Percentiles rank a stretch among this genome's conserved stretches.
Evolutionary conservation across 768 basidiomycete genomes (phyloP).

Genomic region (Serendipita sp.): DNA sequence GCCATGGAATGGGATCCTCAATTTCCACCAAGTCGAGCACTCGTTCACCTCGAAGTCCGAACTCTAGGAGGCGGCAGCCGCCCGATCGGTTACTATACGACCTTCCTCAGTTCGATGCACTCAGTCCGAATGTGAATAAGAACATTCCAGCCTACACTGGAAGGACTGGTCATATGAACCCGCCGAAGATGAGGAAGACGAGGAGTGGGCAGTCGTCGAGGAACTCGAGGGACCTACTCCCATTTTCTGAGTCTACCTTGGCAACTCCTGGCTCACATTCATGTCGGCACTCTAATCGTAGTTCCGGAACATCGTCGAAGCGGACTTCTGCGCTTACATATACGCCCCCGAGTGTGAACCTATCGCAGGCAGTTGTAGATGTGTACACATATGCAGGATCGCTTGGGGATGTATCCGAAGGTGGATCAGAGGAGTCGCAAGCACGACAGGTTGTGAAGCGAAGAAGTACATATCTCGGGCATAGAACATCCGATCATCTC

Average conservation of each 20-base stretch:
- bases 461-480: not conserved
- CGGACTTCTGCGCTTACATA: too few species aligned
- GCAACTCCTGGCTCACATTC: not conserved
- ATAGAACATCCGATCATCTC: not conserved
- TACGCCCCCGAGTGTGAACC: too few species aligned
- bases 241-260: not conserved
- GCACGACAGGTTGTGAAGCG: not conserved
- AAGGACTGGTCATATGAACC: not conserved
- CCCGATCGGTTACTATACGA: not conserved
- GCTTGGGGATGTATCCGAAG: too few species aligned
- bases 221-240: not conserved
- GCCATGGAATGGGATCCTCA: not conserved
- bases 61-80: not conserved
- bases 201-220: not conserved
- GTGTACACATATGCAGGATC: too few species aligned
- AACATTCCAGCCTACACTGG: not conserved
- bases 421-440: not conserved
- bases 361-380: too few species aligned
- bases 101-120: not conserved
- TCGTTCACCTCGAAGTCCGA: not conserved
- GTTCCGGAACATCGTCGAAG: too few species aligned
- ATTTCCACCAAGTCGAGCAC: not conserved
- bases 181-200: not conserved
- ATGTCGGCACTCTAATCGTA: too few species aligned
- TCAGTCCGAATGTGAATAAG: not conserved